Evolutionary conservation across 129 eudicot species (phyloP).

Genomic region (Kitagawia praeruptora): DNA sequence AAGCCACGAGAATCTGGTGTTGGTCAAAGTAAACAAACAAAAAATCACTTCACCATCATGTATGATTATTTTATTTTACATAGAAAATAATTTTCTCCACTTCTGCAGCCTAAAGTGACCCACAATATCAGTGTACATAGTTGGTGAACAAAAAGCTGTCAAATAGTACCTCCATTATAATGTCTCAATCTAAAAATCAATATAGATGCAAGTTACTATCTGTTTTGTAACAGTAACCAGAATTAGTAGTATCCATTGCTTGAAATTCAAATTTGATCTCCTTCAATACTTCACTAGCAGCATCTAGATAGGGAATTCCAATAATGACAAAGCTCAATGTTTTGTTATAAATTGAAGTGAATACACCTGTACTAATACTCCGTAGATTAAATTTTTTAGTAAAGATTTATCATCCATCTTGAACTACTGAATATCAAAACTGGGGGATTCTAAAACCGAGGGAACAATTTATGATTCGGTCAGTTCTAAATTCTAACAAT

Average conservation of each 20-base stretch:
- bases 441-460: not conserved
- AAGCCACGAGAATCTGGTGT: not conserved
- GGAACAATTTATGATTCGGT: not conserved
- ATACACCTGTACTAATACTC: not conserved
- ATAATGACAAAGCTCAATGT: not conserved
- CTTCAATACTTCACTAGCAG: too few species aligned
- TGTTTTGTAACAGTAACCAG: too few species aligned
- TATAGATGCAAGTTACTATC: too few species aligned
- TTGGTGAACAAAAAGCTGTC: not conserved
- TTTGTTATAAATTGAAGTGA: not conserved
- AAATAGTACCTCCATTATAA: not conserved
- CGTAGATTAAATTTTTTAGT: not conserved
- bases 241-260: too few species aligned
- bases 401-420: not conserved
- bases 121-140: not conserved
- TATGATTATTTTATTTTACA: not conserved
- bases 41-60: not conserved
- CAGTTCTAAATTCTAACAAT: not conserved
- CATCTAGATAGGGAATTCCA: too few species aligned
- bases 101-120: not conserved
- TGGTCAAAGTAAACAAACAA: not conserved
- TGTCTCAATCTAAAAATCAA: too few species aligned
- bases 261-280: too few species aligned
- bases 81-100: not conserved
- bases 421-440: not conserved